A percentile compares a stretch with the other conserved stretches of the same genome.
phyloP scores from a whole-genome alignment of 1,284 basidiomycete genomes.

The Fomitopsis pinicola region DNA sequence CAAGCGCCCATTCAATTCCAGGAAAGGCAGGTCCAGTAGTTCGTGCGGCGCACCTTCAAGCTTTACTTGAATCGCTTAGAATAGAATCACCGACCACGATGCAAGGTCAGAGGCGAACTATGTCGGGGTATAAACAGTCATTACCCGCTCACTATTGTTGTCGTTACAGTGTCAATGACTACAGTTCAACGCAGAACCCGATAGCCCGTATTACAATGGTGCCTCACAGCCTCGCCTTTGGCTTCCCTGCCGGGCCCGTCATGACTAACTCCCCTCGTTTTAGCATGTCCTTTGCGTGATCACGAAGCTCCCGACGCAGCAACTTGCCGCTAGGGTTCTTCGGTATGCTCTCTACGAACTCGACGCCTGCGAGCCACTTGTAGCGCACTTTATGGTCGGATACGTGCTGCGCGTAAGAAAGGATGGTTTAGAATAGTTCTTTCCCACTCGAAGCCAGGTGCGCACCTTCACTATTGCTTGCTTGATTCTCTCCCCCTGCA shows the following conservation, averaged over 20 bases:
- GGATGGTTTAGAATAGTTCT: no score
- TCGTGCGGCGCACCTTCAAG: no score
- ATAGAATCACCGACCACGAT: no score
- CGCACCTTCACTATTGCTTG: slow-evolving; percentile 22
- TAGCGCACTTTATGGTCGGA: slow-evolving; percentile 19
- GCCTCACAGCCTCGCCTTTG: slow-evolving; percentile 5
- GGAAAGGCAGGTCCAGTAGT: no score
- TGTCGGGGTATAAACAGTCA: no score
- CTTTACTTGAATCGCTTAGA: no score
- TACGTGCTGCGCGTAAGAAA: slow-evolving; percentile 19
- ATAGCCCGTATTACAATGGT: no score
- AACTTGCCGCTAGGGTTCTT: slow-evolving; percentile 25
- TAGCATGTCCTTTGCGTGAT: slow-evolving; percentile 15
- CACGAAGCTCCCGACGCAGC: slow-evolving; percentile 17
- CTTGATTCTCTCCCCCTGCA: slow-evolving; percentile 29
- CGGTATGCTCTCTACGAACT: slow-evolving; percentile 22
- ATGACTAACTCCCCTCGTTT: slow-evolving; percentile 4
- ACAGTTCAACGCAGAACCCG: no score
- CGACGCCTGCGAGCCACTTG: slow-evolving; percentile 22
- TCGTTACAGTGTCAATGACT: no score
- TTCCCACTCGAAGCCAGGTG: neutral
- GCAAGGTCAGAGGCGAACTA: no score
- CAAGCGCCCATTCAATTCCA: no score
- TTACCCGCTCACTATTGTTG: no score
- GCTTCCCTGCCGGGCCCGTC: neutral